These are phyloP conservation scores for Acephala macrosclerotiorum DNA, from an alignment of 2,329 filamentous ascomycete species.

Conservation along the genomic window DNA sequence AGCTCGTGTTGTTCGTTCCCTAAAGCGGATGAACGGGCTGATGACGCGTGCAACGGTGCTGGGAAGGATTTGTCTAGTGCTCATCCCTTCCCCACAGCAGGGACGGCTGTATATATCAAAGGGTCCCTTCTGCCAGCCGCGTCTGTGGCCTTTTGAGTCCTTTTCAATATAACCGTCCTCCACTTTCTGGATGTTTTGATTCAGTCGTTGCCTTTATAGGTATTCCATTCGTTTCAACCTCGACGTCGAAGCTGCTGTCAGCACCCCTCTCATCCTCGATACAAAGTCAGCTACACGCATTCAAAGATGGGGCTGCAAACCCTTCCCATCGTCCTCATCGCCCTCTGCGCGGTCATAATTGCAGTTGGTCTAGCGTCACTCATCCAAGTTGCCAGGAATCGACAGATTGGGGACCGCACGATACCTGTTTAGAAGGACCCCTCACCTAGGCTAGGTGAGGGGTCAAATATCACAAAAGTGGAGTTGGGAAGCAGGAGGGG, in stretches of 20 bases:
- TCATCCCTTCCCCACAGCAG: not conserved
- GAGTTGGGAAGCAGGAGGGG: not conserved
- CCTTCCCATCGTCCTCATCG: constrained; percentile 22
- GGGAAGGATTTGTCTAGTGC: not conserved
- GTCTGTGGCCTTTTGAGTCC: not conserved
- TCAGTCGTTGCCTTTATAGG: not conserved
- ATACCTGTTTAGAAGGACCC: not conserved
- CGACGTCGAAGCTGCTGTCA: not conserved
- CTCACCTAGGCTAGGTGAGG: not conserved
- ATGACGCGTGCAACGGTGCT: constrained; percentile 1
- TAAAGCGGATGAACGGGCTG: not conserved
- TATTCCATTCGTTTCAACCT: constrained; percentile 3
- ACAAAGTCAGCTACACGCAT: not conserved
- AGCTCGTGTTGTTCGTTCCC: not conserved
- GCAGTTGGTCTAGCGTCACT: constrained; percentile 21
- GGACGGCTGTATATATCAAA: not conserved
- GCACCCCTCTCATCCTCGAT: not conserved
- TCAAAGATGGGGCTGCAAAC: constrained; percentile 19
- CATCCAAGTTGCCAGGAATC: constrained; percentile 21
- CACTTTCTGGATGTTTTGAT: not conserved
- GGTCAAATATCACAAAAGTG: not conserved
- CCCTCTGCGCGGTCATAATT: constrained; percentile 24
- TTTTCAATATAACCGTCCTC: not conserved
- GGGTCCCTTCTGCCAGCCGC: not conserved
- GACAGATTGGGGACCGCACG: not conserved